Evolutionary conservation across 139 green algal species (phyloP), one percentile per base, ranked within the genome.

Genomic region (Pycnococcus provasolii): DNA sequence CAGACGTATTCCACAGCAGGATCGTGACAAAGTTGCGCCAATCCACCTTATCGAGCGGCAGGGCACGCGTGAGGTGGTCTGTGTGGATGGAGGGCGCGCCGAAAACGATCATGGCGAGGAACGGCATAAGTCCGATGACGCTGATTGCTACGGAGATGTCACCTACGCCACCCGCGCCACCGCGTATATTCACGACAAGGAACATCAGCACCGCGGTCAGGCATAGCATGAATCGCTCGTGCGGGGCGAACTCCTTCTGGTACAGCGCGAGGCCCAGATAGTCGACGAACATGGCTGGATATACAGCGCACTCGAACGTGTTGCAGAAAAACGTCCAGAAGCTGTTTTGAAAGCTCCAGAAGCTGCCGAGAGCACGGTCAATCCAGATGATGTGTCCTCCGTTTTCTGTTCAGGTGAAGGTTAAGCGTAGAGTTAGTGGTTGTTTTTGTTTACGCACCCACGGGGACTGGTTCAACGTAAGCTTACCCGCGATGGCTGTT

Each of bases 341-440:
- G 26, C 58, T 37, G 66, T 81, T 81, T 1, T 70, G 11, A n/a
- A 73, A 77, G 1, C 55, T 68, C 72, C 66, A 81, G 62, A 81
- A 80, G 39, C 57, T 59, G 7, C 75, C 75, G 58, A 81, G 77
- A 9, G 75, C 73, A 15, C 66, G 60, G 48, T 81, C 58, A 43
- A 77, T 50, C 75, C 75, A 81, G 9, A 81, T 40, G 37, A 81
- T 69, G 51, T 79, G 72, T 4, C 75, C 75, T 2, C 75, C 75
- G 40, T 52, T 80, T 71, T 81, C 73, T 39, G 67, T 26, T 37
- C 42, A 45, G n/a, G 11, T 15, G 55, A 15, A 62, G 26, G 26
- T 26, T 26, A 26, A 26, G 26, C 26, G 26, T 26, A 26, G 26
- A 26, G 26, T 26, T 26, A 26, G 26, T 26, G 26, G 26, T 26